Percentiles rank a stretch among this genome's conserved stretches.
Evolutionary conservation across 2,329 filamentous ascomycete species (phyloP).

Genomic region (Ophiostoma perfectum): DNA sequence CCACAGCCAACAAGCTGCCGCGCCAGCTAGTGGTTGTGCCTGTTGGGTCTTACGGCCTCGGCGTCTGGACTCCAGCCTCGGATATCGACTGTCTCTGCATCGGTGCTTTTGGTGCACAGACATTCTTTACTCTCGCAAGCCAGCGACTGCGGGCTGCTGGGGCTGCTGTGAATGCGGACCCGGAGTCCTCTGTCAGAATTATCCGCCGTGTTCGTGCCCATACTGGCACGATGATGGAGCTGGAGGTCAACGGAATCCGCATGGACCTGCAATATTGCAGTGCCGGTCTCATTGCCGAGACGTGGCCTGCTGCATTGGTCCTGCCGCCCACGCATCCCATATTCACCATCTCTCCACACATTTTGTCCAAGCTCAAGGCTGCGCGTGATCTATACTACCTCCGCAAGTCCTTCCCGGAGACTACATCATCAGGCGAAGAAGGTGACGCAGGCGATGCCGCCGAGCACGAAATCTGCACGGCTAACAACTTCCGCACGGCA

Average conservation of each 20-base stretch:
- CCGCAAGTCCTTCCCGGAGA: conserved; percentile 53
- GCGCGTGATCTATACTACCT: conserved; percentile 58
- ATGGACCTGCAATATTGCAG: conserved; percentile 64
- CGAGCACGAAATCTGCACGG: conserved; percentile 31
- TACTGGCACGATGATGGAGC: conserved; percentile 59
- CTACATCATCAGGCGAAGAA: conserved; percentile 32
- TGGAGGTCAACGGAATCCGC: conserved; percentile 52
- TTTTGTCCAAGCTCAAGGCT: conserved; percentile 58
- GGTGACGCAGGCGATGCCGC: not conserved
- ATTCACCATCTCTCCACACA: conserved; percentile 51
- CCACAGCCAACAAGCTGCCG: conserved; percentile 24
- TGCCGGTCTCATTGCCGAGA: conserved; percentile 50
- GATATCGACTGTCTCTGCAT: conserved; percentile 64
- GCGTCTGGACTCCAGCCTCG: conserved; percentile 55
- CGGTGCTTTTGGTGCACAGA: conserved; percentile 54
- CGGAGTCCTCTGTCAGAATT: conserved; percentile 38
- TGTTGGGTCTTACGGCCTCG: conserved; percentile 62
- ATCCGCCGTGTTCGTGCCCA: conserved; percentile 54
- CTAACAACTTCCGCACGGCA: conserved; percentile 49
- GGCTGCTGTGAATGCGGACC: conserved; percentile 32
- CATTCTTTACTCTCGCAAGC: conserved; percentile 55
- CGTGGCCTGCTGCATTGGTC: conserved; percentile 44
- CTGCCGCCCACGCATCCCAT: conserved; percentile 47
- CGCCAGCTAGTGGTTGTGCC: conserved; percentile 48
- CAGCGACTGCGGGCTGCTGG: conserved; percentile 43